phyloP scores from a whole-genome alignment of 2,329 filamentous ascomycete species.

The Claviceps cyperi region DNA sequence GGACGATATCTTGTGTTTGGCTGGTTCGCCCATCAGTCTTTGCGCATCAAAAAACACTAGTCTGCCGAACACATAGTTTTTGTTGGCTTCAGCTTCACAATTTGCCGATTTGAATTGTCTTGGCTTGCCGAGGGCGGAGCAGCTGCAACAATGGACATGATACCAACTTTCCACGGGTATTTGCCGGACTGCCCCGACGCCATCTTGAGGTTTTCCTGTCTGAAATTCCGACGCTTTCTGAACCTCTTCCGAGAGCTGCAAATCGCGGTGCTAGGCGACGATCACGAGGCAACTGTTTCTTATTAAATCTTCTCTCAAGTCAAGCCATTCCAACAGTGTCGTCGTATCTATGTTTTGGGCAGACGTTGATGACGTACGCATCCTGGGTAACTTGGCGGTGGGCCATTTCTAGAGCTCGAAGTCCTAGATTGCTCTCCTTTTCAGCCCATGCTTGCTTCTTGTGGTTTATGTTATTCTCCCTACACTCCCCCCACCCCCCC shows the following conservation, averaged over 20 bases:
- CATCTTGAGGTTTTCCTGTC: slow-evolving; percentile 1
- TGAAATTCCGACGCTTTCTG: not conserved
- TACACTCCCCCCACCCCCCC: not conserved
- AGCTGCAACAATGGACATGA: not conserved
- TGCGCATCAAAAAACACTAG: not conserved
- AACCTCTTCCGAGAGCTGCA: not conserved
- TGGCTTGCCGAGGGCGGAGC: not conserved
- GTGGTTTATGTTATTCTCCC: not conserved
- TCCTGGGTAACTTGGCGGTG: not conserved
- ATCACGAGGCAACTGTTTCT: not conserved
- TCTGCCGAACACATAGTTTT: not conserved
- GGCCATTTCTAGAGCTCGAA: not conserved
- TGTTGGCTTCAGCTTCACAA: not conserved
- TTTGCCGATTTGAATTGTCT: not conserved
- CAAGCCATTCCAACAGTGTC: not conserved
- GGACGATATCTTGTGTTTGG: slow-evolving; percentile 1
- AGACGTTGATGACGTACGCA: not conserved
- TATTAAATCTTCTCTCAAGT: not conserved
- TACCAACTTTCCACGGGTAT: not conserved
- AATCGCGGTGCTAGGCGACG: not conserved
- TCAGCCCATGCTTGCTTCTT: slow-evolving; percentile 1
- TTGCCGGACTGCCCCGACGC: slow-evolving; percentile 2
- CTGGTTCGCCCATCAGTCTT: slow-evolving; percentile 3
- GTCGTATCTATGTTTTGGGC: not conserved
- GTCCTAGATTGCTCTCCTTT: not conserved